Conservation (phyloP, 129 eudicot species). For the Mikania micrantha region DNA sequence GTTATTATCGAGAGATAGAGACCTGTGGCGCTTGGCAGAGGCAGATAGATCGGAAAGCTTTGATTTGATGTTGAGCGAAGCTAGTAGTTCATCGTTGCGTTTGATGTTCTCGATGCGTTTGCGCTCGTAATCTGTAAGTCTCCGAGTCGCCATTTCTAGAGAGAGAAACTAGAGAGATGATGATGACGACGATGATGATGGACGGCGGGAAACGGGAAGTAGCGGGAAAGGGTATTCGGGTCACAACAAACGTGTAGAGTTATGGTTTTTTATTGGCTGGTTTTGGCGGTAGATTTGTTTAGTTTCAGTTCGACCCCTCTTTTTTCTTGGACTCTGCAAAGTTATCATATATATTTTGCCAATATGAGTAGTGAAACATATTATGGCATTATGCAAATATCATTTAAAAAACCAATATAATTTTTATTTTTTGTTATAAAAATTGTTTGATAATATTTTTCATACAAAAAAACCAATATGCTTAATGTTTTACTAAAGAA, state of each 20-base stretch:
- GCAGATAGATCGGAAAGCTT: slow-evolving; percentile 43
- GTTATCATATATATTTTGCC: no score
- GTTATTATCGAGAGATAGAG: background rate
- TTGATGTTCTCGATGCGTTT: slow-evolving; percentile 71
- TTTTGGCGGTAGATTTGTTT: slow-evolving; percentile 11
- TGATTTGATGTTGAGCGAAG: slow-evolving; percentile 72
- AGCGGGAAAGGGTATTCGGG: slow-evolving; percentile 29
- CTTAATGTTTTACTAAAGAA: no score
- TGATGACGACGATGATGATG: background rate
- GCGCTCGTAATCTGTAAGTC: slow-evolving; percentile 69
- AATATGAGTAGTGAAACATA: no score
- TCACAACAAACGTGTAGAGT: background rate
- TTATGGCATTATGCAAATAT: no score
- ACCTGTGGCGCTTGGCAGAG: slow-evolving; percentile 46
- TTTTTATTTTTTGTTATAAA: no score
- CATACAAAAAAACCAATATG: no score
- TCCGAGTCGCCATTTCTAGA: slow-evolving; percentile 29
- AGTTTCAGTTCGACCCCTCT: background rate
- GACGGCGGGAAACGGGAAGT: slow-evolving; percentile 7
- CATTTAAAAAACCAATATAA: no score
- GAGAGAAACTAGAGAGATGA: background rate
- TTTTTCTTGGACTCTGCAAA: background rate
- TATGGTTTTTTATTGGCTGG: background rate
- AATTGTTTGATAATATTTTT: no score
- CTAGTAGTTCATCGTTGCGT: slow-evolving; percentile 63